Evolutionary conservation across 441 rosid species (phyloP).

Genomic region (Gossypium laxum): DNA sequence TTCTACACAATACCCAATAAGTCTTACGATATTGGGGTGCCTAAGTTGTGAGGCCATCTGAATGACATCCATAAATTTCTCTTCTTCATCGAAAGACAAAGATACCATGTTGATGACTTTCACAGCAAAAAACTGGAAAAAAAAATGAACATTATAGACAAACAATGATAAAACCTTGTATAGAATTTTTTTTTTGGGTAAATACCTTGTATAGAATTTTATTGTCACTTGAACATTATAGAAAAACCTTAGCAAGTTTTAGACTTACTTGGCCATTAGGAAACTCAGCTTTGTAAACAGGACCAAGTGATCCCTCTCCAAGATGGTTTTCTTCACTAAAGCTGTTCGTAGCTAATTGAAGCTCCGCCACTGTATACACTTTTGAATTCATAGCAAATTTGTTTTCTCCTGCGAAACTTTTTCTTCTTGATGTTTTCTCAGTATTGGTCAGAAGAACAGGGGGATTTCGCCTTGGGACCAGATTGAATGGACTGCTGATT

Average conservation of each 20-base stretch:
- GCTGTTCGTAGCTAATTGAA: slow-evolving; percentile 63
- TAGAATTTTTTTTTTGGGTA: slow-evolving; percentile 10
- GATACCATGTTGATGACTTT: slow-evolving; percentile 58
- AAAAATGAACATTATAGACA: slow-evolving; percentile 1
- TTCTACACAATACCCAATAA: slow-evolving; percentile 78
- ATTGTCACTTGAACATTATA: slow-evolving; percentile 9
- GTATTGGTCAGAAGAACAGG: slow-evolving; percentile 28
- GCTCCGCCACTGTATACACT: slow-evolving; percentile 57
- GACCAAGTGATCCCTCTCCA: slow-evolving; percentile 83
- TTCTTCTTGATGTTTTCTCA: slow-evolving; percentile 38
- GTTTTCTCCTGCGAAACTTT: slow-evolving; percentile 39
- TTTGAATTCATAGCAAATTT: slow-evolving; percentile 44
- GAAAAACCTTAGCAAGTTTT: background rate
- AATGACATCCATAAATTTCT: slow-evolving; percentile 60
- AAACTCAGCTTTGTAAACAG: slow-evolving; percentile 75
- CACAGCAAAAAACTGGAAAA: slow-evolving; percentile 58
- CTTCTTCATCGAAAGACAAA: slow-evolving; percentile 75
- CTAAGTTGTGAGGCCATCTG: slow-evolving; percentile 53
- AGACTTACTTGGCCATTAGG: slow-evolving; percentile 60
- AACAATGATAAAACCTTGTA: background rate
- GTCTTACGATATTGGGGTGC: slow-evolving; percentile 76
- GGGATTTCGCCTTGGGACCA: slow-evolving; percentile 25
- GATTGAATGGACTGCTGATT: slow-evolving; percentile 31
- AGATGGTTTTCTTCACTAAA: slow-evolving; percentile 70
- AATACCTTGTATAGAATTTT: background rate